Evolutionary conservation across 1,284 basidiomycete genomes (phyloP).

Genomic region (Apiotrichum brassicae): DNA sequence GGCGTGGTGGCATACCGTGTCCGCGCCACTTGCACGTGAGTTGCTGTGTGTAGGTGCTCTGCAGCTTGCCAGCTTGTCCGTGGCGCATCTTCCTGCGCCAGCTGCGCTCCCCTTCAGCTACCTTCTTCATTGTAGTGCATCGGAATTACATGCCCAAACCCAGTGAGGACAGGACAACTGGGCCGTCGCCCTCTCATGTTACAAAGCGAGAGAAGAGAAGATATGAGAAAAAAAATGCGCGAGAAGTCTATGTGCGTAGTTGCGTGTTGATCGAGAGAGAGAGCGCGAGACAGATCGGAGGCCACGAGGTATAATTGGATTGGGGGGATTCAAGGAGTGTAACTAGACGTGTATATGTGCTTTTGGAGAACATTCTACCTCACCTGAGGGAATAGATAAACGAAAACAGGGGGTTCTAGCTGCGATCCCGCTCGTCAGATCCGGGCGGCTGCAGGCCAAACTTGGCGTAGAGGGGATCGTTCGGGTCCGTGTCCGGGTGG

Average conservation of each 20-base stretch:
- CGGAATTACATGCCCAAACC: conserved; percentile 1
- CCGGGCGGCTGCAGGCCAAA: conserved; percentile 32
- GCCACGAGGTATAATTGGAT: too few species aligned
- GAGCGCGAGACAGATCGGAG: neutral
- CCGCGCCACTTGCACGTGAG: too few species aligned
- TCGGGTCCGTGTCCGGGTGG: conserved; percentile 67
- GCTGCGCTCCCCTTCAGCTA: neutral
- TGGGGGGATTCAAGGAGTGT: too few species aligned
- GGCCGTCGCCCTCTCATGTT: neutral
- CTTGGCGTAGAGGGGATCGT: conserved; percentile 42
- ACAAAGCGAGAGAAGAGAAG: neutral
- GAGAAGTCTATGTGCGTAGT: neutral
- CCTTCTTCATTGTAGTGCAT: neutral
- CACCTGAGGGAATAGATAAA: neutral
- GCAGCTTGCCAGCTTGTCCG: too few species aligned
- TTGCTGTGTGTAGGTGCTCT: too few species aligned
- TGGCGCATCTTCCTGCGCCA: too few species aligned
- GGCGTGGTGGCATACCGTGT: too few species aligned
- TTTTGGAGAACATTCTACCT: neutral
- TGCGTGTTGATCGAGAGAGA: neutral
- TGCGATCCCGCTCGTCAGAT: neutral
- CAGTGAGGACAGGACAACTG: neutral
- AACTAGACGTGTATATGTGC: too few species aligned
- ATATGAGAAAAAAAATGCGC: neutral
- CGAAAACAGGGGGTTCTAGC: too few species aligned